These are phyloP conservation scores for Rauvolfia tetraphylla DNA, from an alignment of 257 asterid genomes.

Conservation along the genomic window DNA sequence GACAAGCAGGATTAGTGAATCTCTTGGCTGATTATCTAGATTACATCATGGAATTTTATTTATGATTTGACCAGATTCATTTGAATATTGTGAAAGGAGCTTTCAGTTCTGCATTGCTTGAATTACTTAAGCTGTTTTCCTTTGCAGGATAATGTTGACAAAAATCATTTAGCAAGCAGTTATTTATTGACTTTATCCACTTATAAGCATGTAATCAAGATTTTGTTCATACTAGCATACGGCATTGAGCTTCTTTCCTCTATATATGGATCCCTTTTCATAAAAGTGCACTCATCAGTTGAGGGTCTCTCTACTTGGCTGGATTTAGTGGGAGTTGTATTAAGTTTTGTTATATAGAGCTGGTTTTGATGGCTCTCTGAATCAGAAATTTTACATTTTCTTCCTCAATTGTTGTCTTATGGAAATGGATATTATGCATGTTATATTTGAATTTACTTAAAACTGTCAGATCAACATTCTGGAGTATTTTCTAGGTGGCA, in stretches of 20 bases:
- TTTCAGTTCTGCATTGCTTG: neutral
- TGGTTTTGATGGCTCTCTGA: neutral
- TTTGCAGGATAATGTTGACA: neutral
- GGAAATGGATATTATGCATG: neutral
- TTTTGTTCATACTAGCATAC: neutral
- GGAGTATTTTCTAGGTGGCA: constrained; percentile 69
- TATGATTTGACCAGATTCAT: neutral
- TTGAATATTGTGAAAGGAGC: neutral
- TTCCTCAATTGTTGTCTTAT: neutral
- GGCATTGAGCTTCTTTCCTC: neutral
- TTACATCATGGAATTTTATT: neutral
- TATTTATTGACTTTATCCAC: neutral
- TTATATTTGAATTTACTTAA: neutral
- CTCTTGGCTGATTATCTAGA: neutral
- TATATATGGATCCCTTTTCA: neutral
- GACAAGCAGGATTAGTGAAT: neutral
- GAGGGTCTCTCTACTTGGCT: neutral
- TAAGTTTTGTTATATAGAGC: neutral
- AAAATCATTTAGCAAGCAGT: neutral
- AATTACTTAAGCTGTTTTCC: neutral
- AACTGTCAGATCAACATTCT: constrained; percentile 17
- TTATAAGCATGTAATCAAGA: neutral
- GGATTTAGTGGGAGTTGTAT: neutral
- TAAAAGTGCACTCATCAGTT: neutral
- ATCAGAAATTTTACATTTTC: neutral